Base-by-base conservation (phyloP, 2,329 filamentous ascomycete genomes). In the Pyrenophora graminea region DNA sequence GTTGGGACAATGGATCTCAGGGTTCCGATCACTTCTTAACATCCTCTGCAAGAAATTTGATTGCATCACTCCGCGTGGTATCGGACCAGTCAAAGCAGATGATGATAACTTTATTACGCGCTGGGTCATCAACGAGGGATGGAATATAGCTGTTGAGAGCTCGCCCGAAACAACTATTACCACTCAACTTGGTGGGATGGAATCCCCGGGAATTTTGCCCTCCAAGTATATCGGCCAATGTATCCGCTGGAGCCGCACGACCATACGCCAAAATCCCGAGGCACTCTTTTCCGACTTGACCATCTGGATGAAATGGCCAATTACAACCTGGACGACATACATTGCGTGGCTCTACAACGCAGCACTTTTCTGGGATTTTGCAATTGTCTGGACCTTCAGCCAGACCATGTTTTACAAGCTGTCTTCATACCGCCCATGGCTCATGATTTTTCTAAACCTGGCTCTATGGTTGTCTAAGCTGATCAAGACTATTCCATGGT, bases 61-160 rank as follows among this genome's bases (percentile, higher is more conserved):
- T 8, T 18, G 41, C 3, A 15, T 51, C 2, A 12, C 18, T 0
- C 0, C 21, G 2, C 39, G 42, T 7, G 61, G 61, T 3, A 53
- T 50, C 27, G 62, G 63, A 6, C 63, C 59, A 7, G 43, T 70
- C 3, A 59, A 59, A 7, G 59, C 66, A 1, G 68, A 69, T 10
- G 69, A 73, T n/a, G 67, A 72, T 37, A 69, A 66, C 23, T 85
- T 80, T 55, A 71, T 82, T 21, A 85, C 82, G 0, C 75, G 83
- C 6, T 80, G 76, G 56, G 71, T 79, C 5, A 73, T 82, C 19
- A 69, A 72, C 8, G 59, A 75, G 3, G 75, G 74, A 5, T 82
- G 75, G 74, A 69, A 74, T 3, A 74, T 85, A 45, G 76, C 77
- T 47, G 77, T 85, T 39, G 83, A 86, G 61, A 77, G 78, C 48